These are phyloP conservation scores for Euclidium syriacum DNA, from an alignment of 345 rosid genomes.

Conservation along the genomic window DNA sequence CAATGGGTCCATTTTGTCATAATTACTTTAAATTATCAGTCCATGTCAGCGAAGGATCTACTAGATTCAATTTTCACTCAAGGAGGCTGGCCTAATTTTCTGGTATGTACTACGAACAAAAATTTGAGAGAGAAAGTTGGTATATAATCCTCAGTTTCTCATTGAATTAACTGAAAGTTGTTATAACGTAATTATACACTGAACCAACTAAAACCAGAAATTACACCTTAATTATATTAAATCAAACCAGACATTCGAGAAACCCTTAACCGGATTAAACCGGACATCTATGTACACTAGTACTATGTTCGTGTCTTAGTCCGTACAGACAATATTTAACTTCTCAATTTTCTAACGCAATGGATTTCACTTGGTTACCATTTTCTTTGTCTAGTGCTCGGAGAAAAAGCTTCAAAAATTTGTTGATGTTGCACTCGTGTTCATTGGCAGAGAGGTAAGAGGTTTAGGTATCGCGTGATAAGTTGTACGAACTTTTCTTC, in stretches of 20 bases:
- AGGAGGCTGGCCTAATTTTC: slow-evolving; percentile 77
- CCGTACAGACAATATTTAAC: too few relatives aligned
- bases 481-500: background rate
- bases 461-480: background rate
- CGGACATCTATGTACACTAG: too few relatives aligned
- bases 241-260: too few relatives aligned
- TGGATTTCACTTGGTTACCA: background rate
- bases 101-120: slow-evolving; percentile 37
- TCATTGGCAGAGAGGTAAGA: slow-evolving; percentile 83
- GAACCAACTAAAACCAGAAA: too few relatives aligned
- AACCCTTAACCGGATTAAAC: too few relatives aligned
- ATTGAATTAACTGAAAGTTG: too few relatives aligned
- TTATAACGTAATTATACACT: too few relatives aligned
- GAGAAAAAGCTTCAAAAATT: slow-evolving; percentile 46
- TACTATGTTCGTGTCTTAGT: too few relatives aligned
- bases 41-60: slow-evolving; percentile 63
- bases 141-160: too few relatives aligned
- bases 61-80: slow-evolving; percentile 56
- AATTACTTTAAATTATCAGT: slow-evolving; percentile 71
- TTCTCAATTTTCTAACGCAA: background rate
- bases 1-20: too few relatives aligned
- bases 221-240: too few relatives aligned
- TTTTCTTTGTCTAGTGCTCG: slow-evolving; percentile 48
- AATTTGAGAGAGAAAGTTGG: too few relatives aligned
- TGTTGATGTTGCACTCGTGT: slow-evolving; percentile 72